Base-by-base conservation (phyloP, 2,329 filamentous ascomycete genomes). In the Coleophoma cylindrospora region DNA sequence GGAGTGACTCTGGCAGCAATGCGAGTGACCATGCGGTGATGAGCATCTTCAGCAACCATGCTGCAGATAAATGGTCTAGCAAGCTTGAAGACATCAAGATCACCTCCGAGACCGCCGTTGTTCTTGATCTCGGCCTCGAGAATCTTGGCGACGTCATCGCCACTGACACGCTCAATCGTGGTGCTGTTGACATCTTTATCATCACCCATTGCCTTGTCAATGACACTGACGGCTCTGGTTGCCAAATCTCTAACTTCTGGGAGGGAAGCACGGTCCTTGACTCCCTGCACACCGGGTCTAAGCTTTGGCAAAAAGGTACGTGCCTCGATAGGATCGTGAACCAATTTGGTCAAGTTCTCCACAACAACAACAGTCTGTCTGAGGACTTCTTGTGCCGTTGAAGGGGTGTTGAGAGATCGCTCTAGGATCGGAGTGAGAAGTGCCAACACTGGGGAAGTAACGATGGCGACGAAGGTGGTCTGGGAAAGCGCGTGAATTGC, bases 401-500 rank as follows among this genome's bases (percentile, higher is more conserved):
- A 82, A 9, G 92, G 94, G 54, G 86, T 92, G 75, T 96, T 96
- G 54, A 99, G 80, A 15, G 91, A 90, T 60, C 94, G 87, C 73
- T 97, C 94, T 27, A 99, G 83, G 59, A 97, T 86, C 43, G 94
- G 94, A 2, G 94, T 99, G 49, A 99, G 80, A 50, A 99, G 83
- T 15, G 94, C 94, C 51, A 99, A 82, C 5, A 97, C 92, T 10
- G 94, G 94, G 9, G 92, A 96, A 12, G 91, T 96, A 61, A 99
- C 94, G 57, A 95, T 80, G 50, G 94, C 91, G 48, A 99, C 94
- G 61, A 99, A 99, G n/a, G 94, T 99, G 11, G 94, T 99, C 74
- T 95, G 90, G 4, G 91, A 96, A 43, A 99, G 78, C 43, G 91
- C 94, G 66, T 96, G 94, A 57, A 99, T 97, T 33, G 94, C 91